phyloP scores from a whole-genome alignment of 257 asterid species.

The Capsicum pubescens region DNA sequence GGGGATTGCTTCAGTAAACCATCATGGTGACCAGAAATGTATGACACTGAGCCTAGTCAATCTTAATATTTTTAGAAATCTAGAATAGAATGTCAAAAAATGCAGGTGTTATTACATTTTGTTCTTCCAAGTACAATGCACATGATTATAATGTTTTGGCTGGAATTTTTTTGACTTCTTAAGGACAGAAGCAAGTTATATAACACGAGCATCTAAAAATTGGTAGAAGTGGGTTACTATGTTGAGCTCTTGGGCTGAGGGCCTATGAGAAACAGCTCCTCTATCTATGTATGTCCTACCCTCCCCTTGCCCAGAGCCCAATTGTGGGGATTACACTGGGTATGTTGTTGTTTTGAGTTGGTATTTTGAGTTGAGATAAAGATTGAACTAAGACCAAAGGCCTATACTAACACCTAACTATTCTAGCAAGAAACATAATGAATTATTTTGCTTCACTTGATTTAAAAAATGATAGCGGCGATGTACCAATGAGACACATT shows the following conservation, averaged over 20 bases:
- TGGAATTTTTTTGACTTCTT: neutral
- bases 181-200: neutral
- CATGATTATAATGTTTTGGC: slow-evolving; percentile 15
- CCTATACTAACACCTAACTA: slow-evolving; percentile 10
- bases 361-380: neutral
- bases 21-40: slow-evolving; percentile 16
- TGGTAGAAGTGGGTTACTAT: slow-evolving; percentile 8
- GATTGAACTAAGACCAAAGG: neutral
- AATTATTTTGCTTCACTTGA: slow-evolving; percentile 10
- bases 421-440: neutral
- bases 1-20: neutral
- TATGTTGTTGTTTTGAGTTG: neutral
- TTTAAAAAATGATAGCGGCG: neutral
- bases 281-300: neutral
- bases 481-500: slow-evolving; percentile 18
- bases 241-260: neutral
- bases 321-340: neutral
- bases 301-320: neutral
- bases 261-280: neutral
- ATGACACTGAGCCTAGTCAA: neutral
- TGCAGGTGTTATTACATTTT: neutral
- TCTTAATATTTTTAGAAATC: neutral
- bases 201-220: neutral
- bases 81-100: neutral
- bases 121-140: slow-evolving; percentile 10